Percentiles rank a stretch among this genome's conserved stretches.
phyloP scores from a whole-genome alignment of 2,329 filamentous ascomycete genomes.

The Rachicladosporium sp. region DNA sequence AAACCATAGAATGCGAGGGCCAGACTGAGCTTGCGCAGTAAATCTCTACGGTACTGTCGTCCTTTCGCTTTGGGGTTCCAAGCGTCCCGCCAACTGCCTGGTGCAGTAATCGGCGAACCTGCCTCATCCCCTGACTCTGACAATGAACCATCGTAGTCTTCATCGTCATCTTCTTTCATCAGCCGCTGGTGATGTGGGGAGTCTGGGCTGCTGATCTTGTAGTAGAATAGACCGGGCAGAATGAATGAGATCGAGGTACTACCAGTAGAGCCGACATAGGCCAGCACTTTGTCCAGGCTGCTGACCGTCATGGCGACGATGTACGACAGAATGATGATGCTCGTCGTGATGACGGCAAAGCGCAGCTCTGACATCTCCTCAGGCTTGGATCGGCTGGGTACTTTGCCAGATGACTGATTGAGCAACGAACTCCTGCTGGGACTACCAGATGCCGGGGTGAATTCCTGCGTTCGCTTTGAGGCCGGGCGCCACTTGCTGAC shows the following conservation, averaged over 20 bases:
- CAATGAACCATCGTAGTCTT: conserved; percentile 47
- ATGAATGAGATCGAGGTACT: conserved; percentile 96
- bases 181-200: conserved; percentile 75
- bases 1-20: conserved; percentile 71
- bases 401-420: conserved; percentile 7
- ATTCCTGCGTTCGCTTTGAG: conserved; percentile 11
- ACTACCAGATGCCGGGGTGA: conserved; percentile 17
- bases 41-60: conserved; percentile 46
- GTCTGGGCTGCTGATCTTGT: conserved; percentile 89
- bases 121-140: conserved; percentile 35
- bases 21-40: conserved; percentile 60
- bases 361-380: conserved; percentile 69
- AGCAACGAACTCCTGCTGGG: conserved; percentile 20
- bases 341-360: conserved; percentile 79
- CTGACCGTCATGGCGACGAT: conserved; percentile 81
- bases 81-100: conserved; percentile 41
- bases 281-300: conserved; percentile 78
- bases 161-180: conserved; percentile 82
- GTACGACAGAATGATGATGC: conserved; percentile 75
- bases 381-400: conserved; percentile 13
- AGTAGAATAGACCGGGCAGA: conserved; percentile 90
- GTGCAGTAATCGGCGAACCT: conserved; percentile 32
- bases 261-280: conserved; percentile 89
- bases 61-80: conserved; percentile 26
- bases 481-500: conserved; percentile 80